phyloP scores from a whole-genome alignment of 805 yeast genomes.

The Dipodascus albidus region DNA sequence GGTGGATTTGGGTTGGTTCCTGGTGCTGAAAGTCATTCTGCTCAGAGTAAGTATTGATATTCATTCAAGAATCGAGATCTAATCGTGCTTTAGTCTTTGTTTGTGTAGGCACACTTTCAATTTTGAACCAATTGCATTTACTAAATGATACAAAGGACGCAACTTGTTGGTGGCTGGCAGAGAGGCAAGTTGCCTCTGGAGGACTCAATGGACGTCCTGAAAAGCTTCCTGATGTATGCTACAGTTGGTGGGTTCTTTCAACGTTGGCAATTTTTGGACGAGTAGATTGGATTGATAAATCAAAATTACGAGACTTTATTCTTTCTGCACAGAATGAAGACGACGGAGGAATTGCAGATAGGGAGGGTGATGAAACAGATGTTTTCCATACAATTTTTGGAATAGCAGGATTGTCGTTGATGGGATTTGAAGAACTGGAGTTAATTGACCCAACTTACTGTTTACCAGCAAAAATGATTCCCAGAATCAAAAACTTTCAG shows the following conservation, averaged over 20 bases:
- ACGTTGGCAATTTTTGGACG: constrained; percentile 55
- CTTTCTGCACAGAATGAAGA: constrained; percentile 64
- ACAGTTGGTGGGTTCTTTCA: constrained; percentile 94
- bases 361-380: constrained; percentile 85
- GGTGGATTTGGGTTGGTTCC: constrained; percentile 94
- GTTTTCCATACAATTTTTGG: constrained; percentile 91
- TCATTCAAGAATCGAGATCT: neutral
- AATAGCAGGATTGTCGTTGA: constrained; percentile 71
- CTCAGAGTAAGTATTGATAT: constrained; percentile 37
- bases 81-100: constrained; percentile 39
- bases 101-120: constrained; percentile 70
- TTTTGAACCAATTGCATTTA: constrained; percentile 44
- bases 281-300: constrained; percentile 66
- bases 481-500: constrained; percentile 12
- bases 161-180: constrained; percentile 71
- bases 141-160: constrained; percentile 29
- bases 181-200: constrained; percentile 76
- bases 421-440: constrained; percentile 49
- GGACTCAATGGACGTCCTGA: constrained; percentile 96
- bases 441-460: constrained; percentile 80
- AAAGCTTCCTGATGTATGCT: constrained; percentile 93
- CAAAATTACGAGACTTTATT: constrained; percentile 53
- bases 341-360: constrained; percentile 84
- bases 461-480: constrained; percentile 46
- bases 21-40: constrained; percentile 92